A percentile compares a stretch with the other conserved stretches of the same genome.
Conservation (phyloP, 2,329 filamentous ascomycete species). For the Coniochaeta pulveracea region DNA sequence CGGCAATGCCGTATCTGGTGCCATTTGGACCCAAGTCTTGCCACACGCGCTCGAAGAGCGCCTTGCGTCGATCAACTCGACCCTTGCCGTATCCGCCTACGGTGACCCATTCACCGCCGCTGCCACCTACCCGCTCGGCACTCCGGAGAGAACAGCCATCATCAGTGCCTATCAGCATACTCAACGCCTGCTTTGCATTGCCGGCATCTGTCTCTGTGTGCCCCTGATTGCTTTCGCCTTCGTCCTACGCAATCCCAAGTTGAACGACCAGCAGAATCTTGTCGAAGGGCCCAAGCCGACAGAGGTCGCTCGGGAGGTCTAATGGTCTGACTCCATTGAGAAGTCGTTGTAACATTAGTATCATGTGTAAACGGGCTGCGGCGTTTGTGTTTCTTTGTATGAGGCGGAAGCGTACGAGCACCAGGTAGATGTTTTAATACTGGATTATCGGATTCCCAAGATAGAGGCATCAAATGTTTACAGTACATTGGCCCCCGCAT, state of each 20-base stretch:
- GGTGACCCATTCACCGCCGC: conserved; percentile 21
- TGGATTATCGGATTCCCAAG: too few relatives aligned
- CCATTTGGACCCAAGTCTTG: conserved; percentile 50
- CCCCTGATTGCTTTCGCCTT: conserved; percentile 33
- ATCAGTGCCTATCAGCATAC: conserved; percentile 32
- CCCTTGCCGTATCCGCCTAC: conserved; percentile 23
- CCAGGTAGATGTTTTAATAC: too few relatives aligned
- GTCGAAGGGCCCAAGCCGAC: conserved; percentile 13
- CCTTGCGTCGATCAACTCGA: conserved; percentile 21
- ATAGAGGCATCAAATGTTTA: too few relatives aligned
- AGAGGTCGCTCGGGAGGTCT: background rate
- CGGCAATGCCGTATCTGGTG: conserved; percentile 48
- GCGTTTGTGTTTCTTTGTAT: too few relatives aligned
- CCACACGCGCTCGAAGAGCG: conserved; percentile 27
- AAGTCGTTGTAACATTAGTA: too few relatives aligned
- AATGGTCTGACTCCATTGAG: background rate
- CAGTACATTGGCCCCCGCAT: too few relatives aligned
- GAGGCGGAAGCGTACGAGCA: too few relatives aligned
- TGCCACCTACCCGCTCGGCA: conserved; percentile 26
- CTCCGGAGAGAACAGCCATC: conserved; percentile 28
- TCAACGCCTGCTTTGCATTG: conserved; percentile 34
- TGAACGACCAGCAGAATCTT: conserved; percentile 32
- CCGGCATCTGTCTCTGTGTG: conserved; percentile 35
- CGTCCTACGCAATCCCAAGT: conserved; percentile 30
- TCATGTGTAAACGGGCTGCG: too few relatives aligned